Evolutionary conservation across 305 asterid species (phyloP).

Genomic region (Stenogyne calaminthoides): DNA sequence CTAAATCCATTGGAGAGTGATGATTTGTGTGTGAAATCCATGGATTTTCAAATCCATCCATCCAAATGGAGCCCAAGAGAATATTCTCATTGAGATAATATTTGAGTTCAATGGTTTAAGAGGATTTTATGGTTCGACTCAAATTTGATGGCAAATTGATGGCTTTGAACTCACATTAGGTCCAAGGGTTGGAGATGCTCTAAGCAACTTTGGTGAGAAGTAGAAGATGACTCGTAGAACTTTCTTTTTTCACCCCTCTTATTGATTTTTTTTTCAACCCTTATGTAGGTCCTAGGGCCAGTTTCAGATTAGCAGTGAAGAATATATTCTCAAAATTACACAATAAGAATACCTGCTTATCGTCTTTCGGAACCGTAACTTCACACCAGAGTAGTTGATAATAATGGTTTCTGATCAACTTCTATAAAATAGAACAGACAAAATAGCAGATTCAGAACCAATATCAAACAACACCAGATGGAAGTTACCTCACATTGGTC

Average conservation of each 20-base stretch:
- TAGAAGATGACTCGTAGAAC: neutral
- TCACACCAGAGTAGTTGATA: constrained; percentile 43
- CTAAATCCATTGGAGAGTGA: no score
- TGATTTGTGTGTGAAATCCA: no score
- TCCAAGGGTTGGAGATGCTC: no score
- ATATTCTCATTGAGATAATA: no score
- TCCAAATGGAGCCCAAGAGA: no score
- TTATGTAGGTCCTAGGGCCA: constrained; percentile 22
- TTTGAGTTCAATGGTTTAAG: no score
- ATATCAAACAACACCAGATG: constrained; percentile 6
- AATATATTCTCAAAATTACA: constrained; percentile 23
- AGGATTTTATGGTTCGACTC: no score
- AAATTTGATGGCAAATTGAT: no score
- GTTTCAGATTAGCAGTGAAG: constrained; percentile 23
- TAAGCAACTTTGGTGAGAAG: constrained; percentile 19
- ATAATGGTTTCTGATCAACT: constrained; percentile 45
- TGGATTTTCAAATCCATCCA: no score
- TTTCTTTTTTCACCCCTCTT: neutral
- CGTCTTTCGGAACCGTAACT: constrained; percentile 43
- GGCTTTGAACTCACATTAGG: no score
- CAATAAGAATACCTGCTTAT: constrained; percentile 39
- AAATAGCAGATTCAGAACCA: constrained; percentile 38
- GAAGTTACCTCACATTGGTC: constrained; percentile 54
- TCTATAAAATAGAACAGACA: constrained; percentile 46
- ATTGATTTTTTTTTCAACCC: constrained; percentile 8